Evolutionary conservation across 1,139 yeast genomes (phyloP).

Genomic region (Scheffersomyces insectosa): DNA sequence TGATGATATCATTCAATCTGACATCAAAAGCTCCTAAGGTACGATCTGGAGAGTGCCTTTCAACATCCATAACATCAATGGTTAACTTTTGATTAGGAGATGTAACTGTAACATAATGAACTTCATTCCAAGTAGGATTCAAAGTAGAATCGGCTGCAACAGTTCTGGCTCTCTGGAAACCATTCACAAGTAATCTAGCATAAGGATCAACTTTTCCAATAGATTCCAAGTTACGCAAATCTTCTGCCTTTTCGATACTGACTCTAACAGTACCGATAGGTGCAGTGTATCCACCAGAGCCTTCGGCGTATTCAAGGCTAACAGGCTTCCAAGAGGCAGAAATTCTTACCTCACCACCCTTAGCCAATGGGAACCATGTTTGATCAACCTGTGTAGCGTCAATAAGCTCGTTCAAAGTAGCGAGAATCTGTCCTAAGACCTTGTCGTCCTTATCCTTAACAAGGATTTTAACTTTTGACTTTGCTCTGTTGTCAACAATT

Average conservation of each 20-base stretch:
- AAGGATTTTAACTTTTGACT: conserved; percentile 63
- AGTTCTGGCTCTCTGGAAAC: conserved; percentile 77
- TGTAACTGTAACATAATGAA: conserved; percentile 76
- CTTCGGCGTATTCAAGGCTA: conserved; percentile 61
- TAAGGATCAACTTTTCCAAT: conserved; percentile 94
- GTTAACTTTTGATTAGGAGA: conserved; percentile 80
- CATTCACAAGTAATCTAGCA: conserved; percentile 75
- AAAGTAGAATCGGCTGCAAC: conserved; percentile 64
- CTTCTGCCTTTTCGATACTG: conserved; percentile 67
- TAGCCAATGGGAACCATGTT: conserved; percentile 68
- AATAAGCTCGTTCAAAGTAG: conserved; percentile 67
- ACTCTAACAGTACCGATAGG: conserved; percentile 92
- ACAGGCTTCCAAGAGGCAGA: conserved; percentile 87
- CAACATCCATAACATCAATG: conserved; percentile 91
- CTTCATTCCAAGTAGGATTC: conserved; percentile 85
- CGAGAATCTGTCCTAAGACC: conserved; percentile 60
- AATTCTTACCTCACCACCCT: conserved; percentile 74
- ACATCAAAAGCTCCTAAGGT: conserved; percentile 82
- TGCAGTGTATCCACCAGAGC: conserved; percentile 79
- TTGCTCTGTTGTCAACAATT: conserved; percentile 72
- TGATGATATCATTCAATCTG: conserved; percentile 64
- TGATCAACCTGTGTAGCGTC: conserved; percentile 78
- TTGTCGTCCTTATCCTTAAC: conserved; percentile 62
- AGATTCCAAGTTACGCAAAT: conserved; percentile 79
- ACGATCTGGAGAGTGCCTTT: conserved; percentile 73